Evolutionary conservation across 2,329 filamentous ascomycete species (phyloP).

Genomic region (Rutstroemia sp.): DNA sequence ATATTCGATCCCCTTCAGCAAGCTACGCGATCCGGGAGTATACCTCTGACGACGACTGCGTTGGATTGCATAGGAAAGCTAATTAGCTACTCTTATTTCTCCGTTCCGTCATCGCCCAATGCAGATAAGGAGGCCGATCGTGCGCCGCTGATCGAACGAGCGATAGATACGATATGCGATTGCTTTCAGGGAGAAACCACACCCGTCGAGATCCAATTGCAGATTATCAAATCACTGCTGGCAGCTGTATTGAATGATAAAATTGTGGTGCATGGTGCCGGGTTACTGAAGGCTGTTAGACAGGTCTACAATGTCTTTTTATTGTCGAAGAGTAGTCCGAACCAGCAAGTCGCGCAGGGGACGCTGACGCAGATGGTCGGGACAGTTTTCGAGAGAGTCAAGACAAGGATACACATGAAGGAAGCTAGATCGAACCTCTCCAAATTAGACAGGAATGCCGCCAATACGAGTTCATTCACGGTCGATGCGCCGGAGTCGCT

Average conservation of each 20-base stretch:
- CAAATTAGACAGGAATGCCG: slow-evolving; percentile 24
- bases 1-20: slow-evolving; percentile 88
- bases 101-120: slow-evolving; percentile 50
- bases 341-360: slow-evolving; percentile 95
- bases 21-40: slow-evolving; percentile 79
- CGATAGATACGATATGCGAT: slow-evolving; percentile 98
- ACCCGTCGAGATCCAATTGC: slow-evolving; percentile 83
- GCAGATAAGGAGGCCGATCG: slow-evolving; percentile 34
- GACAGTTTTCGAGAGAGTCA: slow-evolving; percentile 94
- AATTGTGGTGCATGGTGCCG: slow-evolving; percentile 95
- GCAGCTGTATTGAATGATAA: slow-evolving; percentile 97
- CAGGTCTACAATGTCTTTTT: slow-evolving; percentile 99
- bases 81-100: slow-evolving; percentile 98
- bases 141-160: slow-evolving; percentile 84
- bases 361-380: slow-evolving; percentile 98
- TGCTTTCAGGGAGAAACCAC: slow-evolving; percentile 98
- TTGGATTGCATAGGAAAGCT: slow-evolving; percentile 98
- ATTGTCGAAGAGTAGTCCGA: slow-evolving; percentile 84
- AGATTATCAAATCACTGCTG: slow-evolving; percentile 95
- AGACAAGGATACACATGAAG: slow-evolving; percentile 77
- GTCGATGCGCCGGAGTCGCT: slow-evolving; percentile 26
- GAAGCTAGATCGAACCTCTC: slow-evolving; percentile 58
- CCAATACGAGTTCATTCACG: slow-evolving; percentile 27
- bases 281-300: slow-evolving; percentile 89
- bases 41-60: slow-evolving; percentile 79